Evolutionary conservation across 2,329 filamentous ascomycete genomes (phyloP).

Genomic region (Mycogone perniciosa): DNA sequence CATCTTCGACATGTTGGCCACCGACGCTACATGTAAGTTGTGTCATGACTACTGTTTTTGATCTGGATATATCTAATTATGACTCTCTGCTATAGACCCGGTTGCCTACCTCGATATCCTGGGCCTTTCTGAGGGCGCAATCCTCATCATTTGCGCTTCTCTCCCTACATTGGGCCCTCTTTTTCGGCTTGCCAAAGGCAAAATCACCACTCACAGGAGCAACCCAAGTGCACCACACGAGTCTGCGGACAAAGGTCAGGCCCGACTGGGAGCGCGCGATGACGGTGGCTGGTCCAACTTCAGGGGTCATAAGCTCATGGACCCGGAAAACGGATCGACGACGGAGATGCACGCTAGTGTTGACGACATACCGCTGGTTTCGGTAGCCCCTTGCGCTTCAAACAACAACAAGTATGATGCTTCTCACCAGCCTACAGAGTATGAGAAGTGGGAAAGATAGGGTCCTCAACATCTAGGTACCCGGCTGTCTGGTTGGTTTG

Average conservation of each 20-base stretch:
- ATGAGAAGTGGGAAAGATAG: no score
- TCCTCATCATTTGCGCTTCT: slow-evolving; percentile 21
- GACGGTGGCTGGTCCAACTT: not conserved
- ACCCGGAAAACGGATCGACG: slow-evolving; percentile 16
- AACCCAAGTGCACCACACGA: slow-evolving; percentile 6
- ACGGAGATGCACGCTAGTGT: slow-evolving; percentile 18
- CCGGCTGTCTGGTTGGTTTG: no score
- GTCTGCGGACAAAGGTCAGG: slow-evolving; percentile 8
- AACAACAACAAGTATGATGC: not conserved
- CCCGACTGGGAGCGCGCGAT: not conserved
- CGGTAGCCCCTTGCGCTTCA: slow-evolving; percentile 1
- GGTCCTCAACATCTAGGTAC: no score
- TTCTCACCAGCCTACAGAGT: no score
- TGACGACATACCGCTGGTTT: slow-evolving; percentile 22
- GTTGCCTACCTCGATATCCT: slow-evolving; percentile 22
- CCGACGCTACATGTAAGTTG: slow-evolving; percentile 20
- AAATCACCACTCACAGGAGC: slow-evolving; percentile 14
- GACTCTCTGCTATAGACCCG: slow-evolving; percentile 10
- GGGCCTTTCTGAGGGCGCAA: slow-evolving; percentile 19
- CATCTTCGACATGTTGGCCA: slow-evolving; percentile 18
- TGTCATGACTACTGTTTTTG: not conserved
- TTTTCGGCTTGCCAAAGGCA: slow-evolving; percentile 16
- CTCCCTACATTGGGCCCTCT: slow-evolving; percentile 20
- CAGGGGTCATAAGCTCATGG: slow-evolving; percentile 14
- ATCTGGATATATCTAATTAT: not conserved